Base-by-base conservation (phyloP, 2,329 filamentous ascomycete species). In the Sclerotinia subarctica region DNA sequence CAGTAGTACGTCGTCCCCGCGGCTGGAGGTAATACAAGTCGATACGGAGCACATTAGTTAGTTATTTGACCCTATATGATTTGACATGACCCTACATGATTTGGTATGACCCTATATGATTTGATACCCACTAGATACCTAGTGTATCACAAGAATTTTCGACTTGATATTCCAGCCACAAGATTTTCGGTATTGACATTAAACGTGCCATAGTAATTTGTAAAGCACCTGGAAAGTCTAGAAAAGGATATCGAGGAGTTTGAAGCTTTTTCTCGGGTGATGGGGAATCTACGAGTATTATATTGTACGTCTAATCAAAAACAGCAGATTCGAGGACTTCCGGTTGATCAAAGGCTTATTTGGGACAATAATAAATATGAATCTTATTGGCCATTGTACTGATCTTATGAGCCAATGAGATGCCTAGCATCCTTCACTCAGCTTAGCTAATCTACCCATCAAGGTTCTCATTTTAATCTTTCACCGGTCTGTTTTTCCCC, bases 381-480 rank as follows among this genome's bases (percentile, higher is more conserved):
- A 2, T 35, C 35, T 35, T 8, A n/a, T 26, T 60, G 7, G 1
- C 44, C 21, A 1, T 24, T 47, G 10, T 24, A 38, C 11, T 11
- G 5, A 35, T 35, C 35, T 10, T 38, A 21, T 60, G 47, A 49
- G 58, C 17, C 19, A 5, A 7, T 47, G 19, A 21, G 44, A 7
- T n/a, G 21, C 1, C 2, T 21, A 2, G 19, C 6, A 26, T 60
- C 4, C 13, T n/a, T 60, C 3, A 15, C 3, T 47, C 26, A 21
- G 29, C 29, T 62, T 62, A 32, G 21, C 21, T 32, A 29, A 35
- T 26, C 29, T 63, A 51, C 32, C 59, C 59, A 51, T 63, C 59
- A 63, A 63, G 59, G 59, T 51, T 63, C 59, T 63, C 59, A 63
- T 42, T 63, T 44, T 38, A 57, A 24, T 56, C 32, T 56, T 32